Percentiles rank a stretch among this genome's conserved stretches.
Conservation (phyloP, 306 rosid species). For the Calophaca sinica region DNA sequence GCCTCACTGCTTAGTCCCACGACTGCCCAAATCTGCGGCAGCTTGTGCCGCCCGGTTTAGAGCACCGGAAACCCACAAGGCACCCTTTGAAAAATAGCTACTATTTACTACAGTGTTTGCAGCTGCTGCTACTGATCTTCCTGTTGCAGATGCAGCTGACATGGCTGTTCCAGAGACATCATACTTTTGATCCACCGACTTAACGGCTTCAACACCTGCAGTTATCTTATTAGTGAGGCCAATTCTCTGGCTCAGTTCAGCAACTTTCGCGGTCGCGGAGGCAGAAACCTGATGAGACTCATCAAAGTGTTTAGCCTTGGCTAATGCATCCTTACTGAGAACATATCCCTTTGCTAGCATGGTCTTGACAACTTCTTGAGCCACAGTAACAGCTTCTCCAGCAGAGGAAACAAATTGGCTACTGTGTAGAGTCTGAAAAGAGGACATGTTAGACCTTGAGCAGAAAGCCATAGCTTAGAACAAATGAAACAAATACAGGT, state of each 20-base stretch:
- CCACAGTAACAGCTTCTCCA: slow-evolving; percentile 72
- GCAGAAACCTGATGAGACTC: slow-evolving; percentile 81
- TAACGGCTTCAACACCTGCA: slow-evolving; percentile 68
- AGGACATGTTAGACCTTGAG: background rate
- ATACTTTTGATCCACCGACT: slow-evolving; percentile 67
- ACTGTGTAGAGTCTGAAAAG: slow-evolving; percentile 50
- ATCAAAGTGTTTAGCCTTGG: slow-evolving; percentile 73
- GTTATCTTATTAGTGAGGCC: slow-evolving; percentile 67
- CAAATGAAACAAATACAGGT: background rate
- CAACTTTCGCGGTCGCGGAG: slow-evolving; percentile 69
- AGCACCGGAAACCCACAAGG: slow-evolving; percentile 80
- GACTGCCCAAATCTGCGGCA: slow-evolving; percentile 77
- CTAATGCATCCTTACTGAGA: slow-evolving; percentile 75
- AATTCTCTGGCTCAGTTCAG: slow-evolving; percentile 72
- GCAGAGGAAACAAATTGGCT: slow-evolving; percentile 65
- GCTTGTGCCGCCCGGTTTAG: slow-evolving; percentile 57
- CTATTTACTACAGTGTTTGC: slow-evolving; percentile 65
- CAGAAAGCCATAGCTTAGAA: slow-evolving; percentile 11
- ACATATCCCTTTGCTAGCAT: slow-evolving; percentile 84
- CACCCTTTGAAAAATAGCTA: slow-evolving; percentile 82
- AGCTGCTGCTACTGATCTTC: slow-evolving; percentile 76
- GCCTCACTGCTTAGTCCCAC: slow-evolving; percentile 49
- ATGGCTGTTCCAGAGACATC: slow-evolving; percentile 69
- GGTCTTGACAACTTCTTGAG: slow-evolving; percentile 81
- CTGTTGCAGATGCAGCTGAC: slow-evolving; percentile 70